Conservation (phyloP, 768 basidiomycete genomes). For the Termitomyces sp. region DNA sequence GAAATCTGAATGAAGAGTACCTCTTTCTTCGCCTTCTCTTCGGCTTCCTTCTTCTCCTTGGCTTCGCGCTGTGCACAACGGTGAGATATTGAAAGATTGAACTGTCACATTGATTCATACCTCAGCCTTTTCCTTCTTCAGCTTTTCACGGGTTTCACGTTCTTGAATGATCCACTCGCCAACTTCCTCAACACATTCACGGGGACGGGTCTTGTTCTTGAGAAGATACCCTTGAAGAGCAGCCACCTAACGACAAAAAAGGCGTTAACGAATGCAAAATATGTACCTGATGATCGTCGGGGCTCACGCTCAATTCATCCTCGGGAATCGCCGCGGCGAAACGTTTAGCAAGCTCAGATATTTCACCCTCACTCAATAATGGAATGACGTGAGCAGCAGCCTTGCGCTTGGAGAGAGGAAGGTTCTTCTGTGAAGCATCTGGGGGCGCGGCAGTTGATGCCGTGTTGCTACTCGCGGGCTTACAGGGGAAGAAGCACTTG, state of each 20-base stretch:
- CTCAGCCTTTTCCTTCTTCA: slow-evolving; percentile 75
- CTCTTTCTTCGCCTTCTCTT: slow-evolving; percentile 56
- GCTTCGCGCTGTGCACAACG: slow-evolving; percentile 58
- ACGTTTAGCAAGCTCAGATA: slow-evolving; percentile 70
- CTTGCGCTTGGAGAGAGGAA: slow-evolving; percentile 66
- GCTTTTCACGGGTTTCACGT: slow-evolving; percentile 76
- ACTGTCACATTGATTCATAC: slow-evolving; percentile 20
- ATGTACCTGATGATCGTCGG: neutral
- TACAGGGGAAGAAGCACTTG: slow-evolving; percentile 89
- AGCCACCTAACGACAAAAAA: slow-evolving; percentile 52
- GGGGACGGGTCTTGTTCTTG: slow-evolving; percentile 87
- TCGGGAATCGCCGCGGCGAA: slow-evolving; percentile 84
- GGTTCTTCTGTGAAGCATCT: slow-evolving; percentile 59
- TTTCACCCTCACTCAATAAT: slow-evolving; percentile 68
- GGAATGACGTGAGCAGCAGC: slow-evolving; percentile 52
- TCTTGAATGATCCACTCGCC: slow-evolving; percentile 74
- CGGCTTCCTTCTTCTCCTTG: slow-evolving; percentile 73
- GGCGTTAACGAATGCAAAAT: neutral
- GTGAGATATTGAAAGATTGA: slow-evolving; percentile 10
- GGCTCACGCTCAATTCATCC: slow-evolving; percentile 75
- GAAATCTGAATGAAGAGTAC: slow-evolving; percentile 12
- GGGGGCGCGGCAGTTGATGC: slow-evolving; percentile 15
- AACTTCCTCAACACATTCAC: slow-evolving; percentile 79
- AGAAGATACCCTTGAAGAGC: slow-evolving; percentile 80
- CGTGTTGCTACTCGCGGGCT: slow-evolving; percentile 23